These are phyloP conservation scores for Scytalidium lignicola DNA, from an alignment of 2,329 filamentous ascomycete genomes.

Conservation along the genomic window DNA sequence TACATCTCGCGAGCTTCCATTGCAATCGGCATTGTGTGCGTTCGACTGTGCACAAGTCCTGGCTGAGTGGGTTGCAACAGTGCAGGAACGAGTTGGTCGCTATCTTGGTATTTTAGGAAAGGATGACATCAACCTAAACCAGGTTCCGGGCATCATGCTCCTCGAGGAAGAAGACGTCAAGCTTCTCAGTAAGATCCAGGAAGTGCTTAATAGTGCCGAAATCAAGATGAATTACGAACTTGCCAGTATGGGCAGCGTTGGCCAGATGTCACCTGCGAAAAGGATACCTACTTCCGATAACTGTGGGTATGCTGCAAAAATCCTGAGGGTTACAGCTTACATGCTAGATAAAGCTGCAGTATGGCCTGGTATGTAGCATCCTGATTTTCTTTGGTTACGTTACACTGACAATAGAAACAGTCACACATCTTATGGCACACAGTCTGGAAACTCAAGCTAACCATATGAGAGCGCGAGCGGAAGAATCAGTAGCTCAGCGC, in stretches of 20 bases:
- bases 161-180: conserved; percentile 89
- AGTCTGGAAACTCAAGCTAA: conserved; percentile 60
- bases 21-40: conserved; percentile 86
- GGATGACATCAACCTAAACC: conserved; percentile 70
- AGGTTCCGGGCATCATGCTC: conserved; percentile 83
- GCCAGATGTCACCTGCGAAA: conserved; percentile 43
- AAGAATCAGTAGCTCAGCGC: conserved; percentile 33
- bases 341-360: conserved; percentile 85
- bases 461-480: conserved; percentile 57
- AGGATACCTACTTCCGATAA: conserved; percentile 54
- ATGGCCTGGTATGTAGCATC: conserved; percentile 70
- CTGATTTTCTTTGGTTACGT: conserved; percentile 3
- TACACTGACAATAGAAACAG: conserved; percentile 34
- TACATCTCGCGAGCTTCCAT: conserved; percentile 75
- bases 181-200: conserved; percentile 74
- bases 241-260: conserved; percentile 46
- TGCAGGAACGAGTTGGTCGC: conserved; percentile 89
- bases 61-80: conserved; percentile 87
- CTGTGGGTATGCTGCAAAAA: conserved; percentile 77
- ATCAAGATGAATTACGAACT: conserved; percentile 66
- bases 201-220: conserved; percentile 72
- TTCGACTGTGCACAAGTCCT: conserved; percentile 94
- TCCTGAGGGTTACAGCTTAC: conserved; percentile 77
- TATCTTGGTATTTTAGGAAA: conserved; percentile 84
- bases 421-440: conserved; percentile 64